Evolutionary conservation across 768 basidiomycete species (phyloP), one percentile per base, ranked within the genome.

Genomic region (Leucosporidium scottii): DNA sequence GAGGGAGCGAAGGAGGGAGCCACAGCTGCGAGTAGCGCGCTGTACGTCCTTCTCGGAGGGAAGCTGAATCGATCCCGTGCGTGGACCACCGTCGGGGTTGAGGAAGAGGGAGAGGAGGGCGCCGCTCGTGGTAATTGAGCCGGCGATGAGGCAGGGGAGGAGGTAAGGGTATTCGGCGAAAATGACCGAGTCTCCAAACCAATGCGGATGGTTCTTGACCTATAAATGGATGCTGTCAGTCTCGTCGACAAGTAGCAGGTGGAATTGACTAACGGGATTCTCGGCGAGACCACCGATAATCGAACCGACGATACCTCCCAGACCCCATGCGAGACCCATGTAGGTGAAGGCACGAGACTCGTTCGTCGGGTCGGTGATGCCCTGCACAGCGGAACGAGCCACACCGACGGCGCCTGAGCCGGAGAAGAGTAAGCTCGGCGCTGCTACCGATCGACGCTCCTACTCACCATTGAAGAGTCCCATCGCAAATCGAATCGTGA

Each of bases 401-500:
- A 97, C 94, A 27, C 94, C 94, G 23, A 98, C 88, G 27, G 93
- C 90, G 5, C 94, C 93, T 4, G 88, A 89, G 75, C 94, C 96
- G 34, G 93, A 83, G 36, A 44, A 44, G 93, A 47, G 92, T 82
- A 21, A 97, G 82, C n/a, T 92, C 84, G 0, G 1, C 12, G n/a
- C 15, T 21, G 57, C 28, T 18, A 4, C n/a, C 12, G 25, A 23
- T 18, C 13, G 8, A 21, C 13, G 17, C 1, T 15, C 47, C 21
- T 9, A 20, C 59, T 20, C 44, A 59, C 61, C 72, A 61, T 68
- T 68, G 54, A 70, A 69, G 25, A 73, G 39, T 12, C 72, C 72
- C 59, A 73, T 65, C 4, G 66, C 66, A 3, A 73, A 54, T 5
- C 72, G 50, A 1, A 62, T 60, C 12, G 56, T 58, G 61, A 73